phyloP scores from a whole-genome alignment of 805 yeast species.

The Metschnikowia peoriensis region DNA sequence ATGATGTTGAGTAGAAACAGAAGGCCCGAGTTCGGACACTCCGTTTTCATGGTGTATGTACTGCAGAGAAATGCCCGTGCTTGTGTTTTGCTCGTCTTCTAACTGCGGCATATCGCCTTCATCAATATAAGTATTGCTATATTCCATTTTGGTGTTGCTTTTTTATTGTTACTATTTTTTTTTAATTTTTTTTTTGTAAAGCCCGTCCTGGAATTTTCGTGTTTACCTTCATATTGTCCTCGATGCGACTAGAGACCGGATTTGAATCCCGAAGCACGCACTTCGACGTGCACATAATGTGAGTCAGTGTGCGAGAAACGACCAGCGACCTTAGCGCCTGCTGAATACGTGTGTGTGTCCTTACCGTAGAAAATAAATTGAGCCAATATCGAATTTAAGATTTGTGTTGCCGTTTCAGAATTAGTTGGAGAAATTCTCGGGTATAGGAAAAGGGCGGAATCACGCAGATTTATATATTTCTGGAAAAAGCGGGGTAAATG shows the following conservation, averaged over 20 bases:
- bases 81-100: constrained; percentile 19
- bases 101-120: constrained; percentile 25
- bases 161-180: background rate
- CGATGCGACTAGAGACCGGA: background rate
- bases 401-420: too few species aligned
- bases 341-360: too few species aligned
- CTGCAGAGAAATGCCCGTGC: constrained; percentile 20
- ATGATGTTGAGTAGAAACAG: constrained; percentile 6
- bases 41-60: constrained; percentile 9
- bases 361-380: too few species aligned
- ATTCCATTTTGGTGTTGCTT: constrained; percentile 17
- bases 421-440: too few species aligned
- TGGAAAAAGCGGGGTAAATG: too few species aligned
- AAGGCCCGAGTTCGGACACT: constrained; percentile 7
- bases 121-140: constrained; percentile 30
- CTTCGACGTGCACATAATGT: background rate
- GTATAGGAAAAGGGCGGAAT: too few species aligned
- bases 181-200: background rate
- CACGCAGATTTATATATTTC: too few species aligned
- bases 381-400: too few species aligned
- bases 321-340: too few species aligned
- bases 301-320: background rate
- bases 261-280: background rate
- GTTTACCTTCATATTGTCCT: background rate
- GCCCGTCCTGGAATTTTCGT: background rate